Evolutionary conservation across 164 flowering plant species (phyloP).

Genomic region (Nelumbo lutea): DNA sequence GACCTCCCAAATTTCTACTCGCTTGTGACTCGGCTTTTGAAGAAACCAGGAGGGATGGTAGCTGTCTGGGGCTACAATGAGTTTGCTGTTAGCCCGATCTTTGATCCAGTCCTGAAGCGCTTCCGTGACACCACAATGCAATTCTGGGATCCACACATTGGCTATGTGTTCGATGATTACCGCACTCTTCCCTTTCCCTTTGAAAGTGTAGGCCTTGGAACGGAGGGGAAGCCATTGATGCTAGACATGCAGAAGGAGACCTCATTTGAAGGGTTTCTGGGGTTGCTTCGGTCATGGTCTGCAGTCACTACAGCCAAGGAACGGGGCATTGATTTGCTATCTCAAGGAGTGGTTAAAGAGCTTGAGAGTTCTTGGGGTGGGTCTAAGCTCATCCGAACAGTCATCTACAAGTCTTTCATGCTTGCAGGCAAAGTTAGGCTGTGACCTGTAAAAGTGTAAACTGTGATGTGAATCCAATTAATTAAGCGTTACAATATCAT

Average conservation of each 20-base stretch:
- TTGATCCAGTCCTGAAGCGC: conserved; percentile 29
- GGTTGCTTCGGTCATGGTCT: conserved; percentile 21
- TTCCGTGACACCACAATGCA: conserved; percentile 16
- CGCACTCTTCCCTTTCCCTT: conserved; percentile 23
- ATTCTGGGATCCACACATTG: conserved; percentile 10
- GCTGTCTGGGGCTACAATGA: conserved; percentile 74
- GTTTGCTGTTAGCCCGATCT: conserved; percentile 24
- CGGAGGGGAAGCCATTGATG: conserved; percentile 16
- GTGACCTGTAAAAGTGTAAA: no score
- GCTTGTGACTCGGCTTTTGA: conserved; percentile 40
- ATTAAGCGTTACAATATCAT: no score
- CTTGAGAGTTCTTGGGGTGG: no score
- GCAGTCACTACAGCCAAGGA: neutral
- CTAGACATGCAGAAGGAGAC: conserved; percentile 10
- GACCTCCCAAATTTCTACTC: conserved; percentile 54
- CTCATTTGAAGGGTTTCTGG: conserved; percentile 22
- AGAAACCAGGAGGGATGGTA: conserved; percentile 61
- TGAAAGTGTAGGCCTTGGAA: conserved; percentile 17
- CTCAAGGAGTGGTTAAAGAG: no score
- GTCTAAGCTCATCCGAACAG: no score
- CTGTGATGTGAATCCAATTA: no score
- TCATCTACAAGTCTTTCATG: no score
- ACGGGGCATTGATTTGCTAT: no score
- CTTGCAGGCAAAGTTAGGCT: no score
- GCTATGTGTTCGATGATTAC: conserved; percentile 10